phyloP scores from a whole-genome alignment of 2,329 filamentous ascomycete species.

The Pochonia chlamydosporia region DNA sequence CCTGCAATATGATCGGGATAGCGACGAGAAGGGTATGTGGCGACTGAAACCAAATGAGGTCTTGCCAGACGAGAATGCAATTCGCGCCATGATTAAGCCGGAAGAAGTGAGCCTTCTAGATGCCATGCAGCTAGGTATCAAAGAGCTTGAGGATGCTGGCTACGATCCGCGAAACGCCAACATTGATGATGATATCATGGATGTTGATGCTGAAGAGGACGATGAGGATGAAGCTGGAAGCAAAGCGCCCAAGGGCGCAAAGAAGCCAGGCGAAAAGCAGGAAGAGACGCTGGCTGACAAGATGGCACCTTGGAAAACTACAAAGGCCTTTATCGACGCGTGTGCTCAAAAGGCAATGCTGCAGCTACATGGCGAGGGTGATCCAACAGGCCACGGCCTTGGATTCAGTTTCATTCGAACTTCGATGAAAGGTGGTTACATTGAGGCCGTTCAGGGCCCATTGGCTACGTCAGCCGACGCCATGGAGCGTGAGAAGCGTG shows the following conservation, averaged over 20 bases:
- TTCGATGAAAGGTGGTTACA: constrained; percentile 94
- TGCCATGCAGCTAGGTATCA: constrained; percentile 92
- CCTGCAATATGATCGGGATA: constrained; percentile 79
- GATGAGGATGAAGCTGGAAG: constrained; percentile 39
- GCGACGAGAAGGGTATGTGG: constrained; percentile 69
- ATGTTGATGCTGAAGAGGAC: constrained; percentile 55
- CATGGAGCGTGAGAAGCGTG: constrained; percentile 79
- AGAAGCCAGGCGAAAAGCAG: constrained; percentile 41
- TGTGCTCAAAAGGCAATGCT: constrained; percentile 96
- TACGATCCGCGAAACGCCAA: constrained; percentile 62
- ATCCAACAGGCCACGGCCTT: constrained; percentile 87
- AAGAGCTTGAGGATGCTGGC: constrained; percentile 85
- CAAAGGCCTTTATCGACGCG: constrained; percentile 92
- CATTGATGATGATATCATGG: constrained; percentile 60
- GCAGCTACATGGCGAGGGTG: constrained; percentile 86
- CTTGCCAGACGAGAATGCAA: constrained; percentile 72
- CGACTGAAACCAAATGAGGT: constrained; percentile 66
- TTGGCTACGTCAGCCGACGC: constrained; percentile 70
- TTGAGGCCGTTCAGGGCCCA: constrained; percentile 70
- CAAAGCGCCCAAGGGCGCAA: constrained; percentile 31
- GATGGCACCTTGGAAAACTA: constrained; percentile 93
- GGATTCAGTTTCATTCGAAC: constrained; percentile 97
- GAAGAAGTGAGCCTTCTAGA: constrained; percentile 94
- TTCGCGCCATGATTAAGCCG: constrained; percentile 85
- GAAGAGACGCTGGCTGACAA: constrained; percentile 77